Evolutionary conservation across 345 rosid species (phyloP), one percentile per base, ranked within the genome.

Genomic region (Lagerstroemia speciosa): DNA sequence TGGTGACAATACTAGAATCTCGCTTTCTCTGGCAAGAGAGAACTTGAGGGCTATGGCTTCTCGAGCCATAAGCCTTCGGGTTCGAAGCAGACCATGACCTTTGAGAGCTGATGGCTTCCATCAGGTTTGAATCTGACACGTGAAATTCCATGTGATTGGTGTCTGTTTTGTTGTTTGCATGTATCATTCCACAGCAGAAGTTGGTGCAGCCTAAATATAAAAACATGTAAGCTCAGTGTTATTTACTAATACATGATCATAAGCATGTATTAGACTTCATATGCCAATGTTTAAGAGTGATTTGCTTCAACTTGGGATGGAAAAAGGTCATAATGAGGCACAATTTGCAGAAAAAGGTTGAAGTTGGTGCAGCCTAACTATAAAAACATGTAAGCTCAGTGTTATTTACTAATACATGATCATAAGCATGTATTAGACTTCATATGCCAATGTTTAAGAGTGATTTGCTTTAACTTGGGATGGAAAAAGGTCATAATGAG

Each of bases 11-110:
- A 64, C 86, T 0, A 55, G 79, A 20, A 76, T 67, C 31, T 67
- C 85, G 10, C 65, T 82, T 34, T 80, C 83, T 29, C 58, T 69
- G 37, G 99, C 98, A 45, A 85, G 96, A 85, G 87, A 87, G 74
- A 94, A 91, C 75, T 69, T 89, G 66, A 82, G 98, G 82, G 97
- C 97, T 27, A 85, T 91, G 93, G 96, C 96, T 67, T 86, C 99
- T 52, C 86, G 93, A 77, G 98, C 96, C 65, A 69, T 80, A 61
- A 84, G 64, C 67, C 33, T 77, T 48, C 79, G 89, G 6, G 72
- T 72, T 14, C 80, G 91, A 80, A 62, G 78, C 46, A 81, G 53
- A 46, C 26, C 3, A 2, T 8, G 3, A 17, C 15, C 8, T 5
- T n/a, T n/a, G n/a, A n/a, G n/a, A n/a, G n/a, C n/a, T n/a, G n/a